Base-by-base conservation (phyloP, 345 rosid species). In the Cochlearia excelsa region DNA sequence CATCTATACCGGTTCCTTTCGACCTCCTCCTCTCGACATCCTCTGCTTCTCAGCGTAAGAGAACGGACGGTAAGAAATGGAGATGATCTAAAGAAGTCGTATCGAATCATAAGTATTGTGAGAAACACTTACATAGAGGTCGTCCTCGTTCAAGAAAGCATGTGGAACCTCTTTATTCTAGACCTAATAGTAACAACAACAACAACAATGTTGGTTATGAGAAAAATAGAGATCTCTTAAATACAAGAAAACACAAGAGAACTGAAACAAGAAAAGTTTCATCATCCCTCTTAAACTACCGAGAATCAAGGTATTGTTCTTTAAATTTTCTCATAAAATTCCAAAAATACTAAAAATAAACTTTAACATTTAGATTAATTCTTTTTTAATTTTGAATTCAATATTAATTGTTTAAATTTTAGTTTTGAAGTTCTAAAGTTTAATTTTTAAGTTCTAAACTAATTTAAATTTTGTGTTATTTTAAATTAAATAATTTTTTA, bases 21-120 rank as follows among this genome's bases (percentile, higher is more conserved):
- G 80, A 92, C 40, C 86, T 88, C 38, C 85, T 92, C 54, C 63
- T 71, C 11, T 28, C 70, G 27, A n/a, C 72, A n/a, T 51, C 79
- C 37, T 52, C 73, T 62, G 46, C 41, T 1, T 65, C 70, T 60
- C 56, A 88, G 56, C 90, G n/a, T n/a, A n/a, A n/a, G n/a, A n/a
- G n/a, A n/a, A n/a, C n/a, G n/a, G n/a, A n/a, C n/a, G n/a, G n/a
- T n/a, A n/a, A n/a, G n/a, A n/a, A n/a, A n/a, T n/a, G n/a, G n/a
- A n/a, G n/a, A n/a, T n/a, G n/a, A n/a, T n/a, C n/a, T n/a, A n/a
- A n/a, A n/a, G n/a, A n/a, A n/a, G n/a, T n/a, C n/a, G n/a, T n/a
- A n/a, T n/a, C 90, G 11, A 70, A 77, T 61, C 91, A 88, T 41
- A 88, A 88, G 54, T 88, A 88, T 67, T 88, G 96, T 65, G 96